Evolutionary conservation across 495 filamentous ascomycete genomes (phyloP), one percentile per base, ranked within the genome.

Genomic region (Penicillium diatomitis): DNA sequence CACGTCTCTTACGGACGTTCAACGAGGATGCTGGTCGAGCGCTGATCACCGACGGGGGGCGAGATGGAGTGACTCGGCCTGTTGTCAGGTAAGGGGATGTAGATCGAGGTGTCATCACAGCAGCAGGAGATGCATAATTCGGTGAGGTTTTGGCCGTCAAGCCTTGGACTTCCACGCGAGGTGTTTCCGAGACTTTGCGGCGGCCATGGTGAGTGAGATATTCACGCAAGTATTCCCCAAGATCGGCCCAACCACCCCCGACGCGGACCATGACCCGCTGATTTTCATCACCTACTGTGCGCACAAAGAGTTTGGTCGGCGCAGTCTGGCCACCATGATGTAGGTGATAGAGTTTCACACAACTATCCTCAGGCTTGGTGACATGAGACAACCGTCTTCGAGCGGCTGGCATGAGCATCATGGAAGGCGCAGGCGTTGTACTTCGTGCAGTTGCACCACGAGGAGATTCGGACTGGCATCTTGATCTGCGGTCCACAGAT

Each of bases 241-340:
- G 71, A 61, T 98, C 92, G 9, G 89, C 87, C 92, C 92, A 98
- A 34, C 92, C 92, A 49, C 92, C 92, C 10, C 92, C 92, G 20
- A 97, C 88, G 47, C 92, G 85, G 6, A 96, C 94, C 90, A 98
- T 96, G 39, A 97, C 90, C 30, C 92, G 81, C 63, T 95, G 88
- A n/a, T 85, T 84, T 31, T 80, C 74, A 63, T 94, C 88, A 34
- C 92, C 92, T 2, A 98, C 89, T 9, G 88, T 81, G 1, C 92
- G 85, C 29, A 97, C 88, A 60, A 91, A 92, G 2, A 98, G 78
- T 64, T 95, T 96, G 53, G 92, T 90, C 0, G 92, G 92, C 29
- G 84, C 77, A 50, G 89, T 80, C 39, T 87, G 87, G 5, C 84
- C 86, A 37, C 80, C 77, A 33, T 89, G 84, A n/a, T 87, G 85